Percentiles rank a stretch among this genome's conserved stretches.
Evolutionary conservation across 129 eudicot species (phyloP).

Genomic region (Heracleum sosnowskyi): DNA sequence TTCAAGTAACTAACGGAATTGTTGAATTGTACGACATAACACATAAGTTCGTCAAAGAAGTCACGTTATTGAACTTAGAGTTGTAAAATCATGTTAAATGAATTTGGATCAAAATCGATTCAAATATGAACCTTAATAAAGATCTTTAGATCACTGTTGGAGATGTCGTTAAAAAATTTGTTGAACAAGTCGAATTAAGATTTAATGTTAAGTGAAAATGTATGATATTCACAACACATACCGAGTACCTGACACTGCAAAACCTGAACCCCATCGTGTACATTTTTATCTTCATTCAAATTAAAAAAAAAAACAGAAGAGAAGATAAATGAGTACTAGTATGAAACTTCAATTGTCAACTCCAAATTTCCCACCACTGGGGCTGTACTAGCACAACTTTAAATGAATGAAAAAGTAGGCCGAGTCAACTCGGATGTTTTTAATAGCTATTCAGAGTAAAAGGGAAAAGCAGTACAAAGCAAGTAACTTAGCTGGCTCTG

Average conservation of each 20-base stretch:
- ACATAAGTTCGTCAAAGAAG: no score
- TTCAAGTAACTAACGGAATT: no score
- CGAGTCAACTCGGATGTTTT: slow-evolving; percentile 5
- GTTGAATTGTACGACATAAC: no score
- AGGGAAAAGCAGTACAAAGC: neutral
- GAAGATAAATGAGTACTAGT: no score
- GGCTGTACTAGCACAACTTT: neutral
- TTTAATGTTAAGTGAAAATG: neutral
- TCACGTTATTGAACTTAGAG: no score
- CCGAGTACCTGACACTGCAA: neutral
- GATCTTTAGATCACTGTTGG: no score
- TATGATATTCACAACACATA: neutral
- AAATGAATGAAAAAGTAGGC: neutral
- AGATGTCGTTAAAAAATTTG: no score
- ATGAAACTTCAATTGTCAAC: neutral
- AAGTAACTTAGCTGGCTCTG: neutral
- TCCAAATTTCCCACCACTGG: neutral
- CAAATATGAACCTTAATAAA: no score
- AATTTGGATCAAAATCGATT: no score
- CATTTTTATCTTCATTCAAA: neutral
- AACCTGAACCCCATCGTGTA: neutral
- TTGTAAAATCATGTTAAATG: no score
- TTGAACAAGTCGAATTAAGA: no score
- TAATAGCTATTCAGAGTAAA: neutral
- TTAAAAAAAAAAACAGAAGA: no score